phyloP scores from a whole-genome alignment of 1,139 yeast species.

The Yamadazyma pseudoaaseri region DNA sequence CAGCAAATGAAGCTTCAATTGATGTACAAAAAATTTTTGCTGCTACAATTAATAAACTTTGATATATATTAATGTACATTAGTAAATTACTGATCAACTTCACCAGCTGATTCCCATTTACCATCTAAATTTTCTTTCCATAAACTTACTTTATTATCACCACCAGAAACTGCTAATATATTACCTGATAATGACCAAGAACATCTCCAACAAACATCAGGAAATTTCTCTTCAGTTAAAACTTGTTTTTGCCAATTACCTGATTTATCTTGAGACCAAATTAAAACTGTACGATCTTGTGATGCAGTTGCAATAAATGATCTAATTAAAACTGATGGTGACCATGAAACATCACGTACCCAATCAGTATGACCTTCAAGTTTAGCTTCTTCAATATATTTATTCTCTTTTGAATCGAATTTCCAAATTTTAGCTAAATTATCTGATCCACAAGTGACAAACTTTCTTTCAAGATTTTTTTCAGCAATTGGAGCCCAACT shows the following conservation, averaged over 20 bases:
- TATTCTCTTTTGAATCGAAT: conserved; percentile 53
- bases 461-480: conserved; percentile 45
- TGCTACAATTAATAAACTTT: conserved; percentile 48
- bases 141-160: conserved; percentile 91
- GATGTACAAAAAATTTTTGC: conserved; percentile 76
- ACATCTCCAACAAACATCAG: conserved; percentile 98
- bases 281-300: conserved; percentile 90
- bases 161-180: conserved; percentile 92
- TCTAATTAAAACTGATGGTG: conserved; percentile 83
- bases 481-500: conserved; percentile 87
- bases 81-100: conserved; percentile 64
- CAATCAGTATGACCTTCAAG: conserved; percentile 93
- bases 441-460: conserved; percentile 95
- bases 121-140: conserved; percentile 97
- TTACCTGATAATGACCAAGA: conserved; percentile 97
- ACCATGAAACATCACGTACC: conserved; percentile 99
- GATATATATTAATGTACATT: not conserved
- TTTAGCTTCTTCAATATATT: conserved; percentile 70
- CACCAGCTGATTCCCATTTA: conserved; percentile 96
- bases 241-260: conserved; percentile 80
- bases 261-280: conserved; percentile 78
- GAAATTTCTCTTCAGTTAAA: conserved; percentile 78
- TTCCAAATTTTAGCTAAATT: conserved; percentile 92
- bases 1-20: conserved; percentile 74
- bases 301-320: conserved; percentile 97